A percentile compares a stretch with the other conserved stretches of the same genome.
phyloP scores from a whole-genome alignment of 2,329 filamentous ascomycete genomes.

The Colletotrichum cereale region DNA sequence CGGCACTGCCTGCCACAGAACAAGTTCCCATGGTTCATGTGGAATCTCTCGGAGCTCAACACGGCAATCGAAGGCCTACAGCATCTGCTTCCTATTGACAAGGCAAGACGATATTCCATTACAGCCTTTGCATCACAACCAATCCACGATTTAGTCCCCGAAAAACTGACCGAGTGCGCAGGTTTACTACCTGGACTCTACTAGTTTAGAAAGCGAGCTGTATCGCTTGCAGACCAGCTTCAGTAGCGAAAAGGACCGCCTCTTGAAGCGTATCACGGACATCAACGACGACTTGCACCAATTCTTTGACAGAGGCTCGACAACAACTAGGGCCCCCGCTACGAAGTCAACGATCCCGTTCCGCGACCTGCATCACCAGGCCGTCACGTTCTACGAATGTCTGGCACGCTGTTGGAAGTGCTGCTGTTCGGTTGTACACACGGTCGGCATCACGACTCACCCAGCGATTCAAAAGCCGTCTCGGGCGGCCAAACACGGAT shows the following conservation, averaged over 20 bases:
- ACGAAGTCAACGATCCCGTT: not conserved
- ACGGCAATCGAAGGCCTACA: not conserved
- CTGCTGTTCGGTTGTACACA: constrained; percentile 4
- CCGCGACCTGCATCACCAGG: constrained; percentile 1
- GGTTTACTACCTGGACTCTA: constrained; percentile 10
- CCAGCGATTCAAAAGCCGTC: not conserved
- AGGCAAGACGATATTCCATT: not conserved
- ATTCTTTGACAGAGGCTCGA: constrained; percentile 9
- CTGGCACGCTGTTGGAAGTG: constrained; percentile 14
- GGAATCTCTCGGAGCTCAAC: constrained; percentile 8
- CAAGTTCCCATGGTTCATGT: constrained; percentile 11
- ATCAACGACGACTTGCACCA: constrained; percentile 22
- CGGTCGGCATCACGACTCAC: constrained; percentile 5
- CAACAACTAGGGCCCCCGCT: not conserved
- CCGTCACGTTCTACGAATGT: constrained; percentile 7
- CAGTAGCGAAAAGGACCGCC: constrained; percentile 17
- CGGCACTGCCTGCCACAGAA: not conserved
- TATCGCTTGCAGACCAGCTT: constrained; percentile 25
- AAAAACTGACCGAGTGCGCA: not conserved
- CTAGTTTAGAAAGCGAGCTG: constrained; percentile 10
- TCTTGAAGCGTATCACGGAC: not conserved
- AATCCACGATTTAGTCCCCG: too few species aligned
- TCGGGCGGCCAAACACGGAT: not conserved
- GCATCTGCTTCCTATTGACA: not conserved
- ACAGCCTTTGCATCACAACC: not conserved